phyloP scores from a whole-genome alignment of 225 moss, liverwort and hornwort genomes.

The Anthoceros angustus region DNA sequence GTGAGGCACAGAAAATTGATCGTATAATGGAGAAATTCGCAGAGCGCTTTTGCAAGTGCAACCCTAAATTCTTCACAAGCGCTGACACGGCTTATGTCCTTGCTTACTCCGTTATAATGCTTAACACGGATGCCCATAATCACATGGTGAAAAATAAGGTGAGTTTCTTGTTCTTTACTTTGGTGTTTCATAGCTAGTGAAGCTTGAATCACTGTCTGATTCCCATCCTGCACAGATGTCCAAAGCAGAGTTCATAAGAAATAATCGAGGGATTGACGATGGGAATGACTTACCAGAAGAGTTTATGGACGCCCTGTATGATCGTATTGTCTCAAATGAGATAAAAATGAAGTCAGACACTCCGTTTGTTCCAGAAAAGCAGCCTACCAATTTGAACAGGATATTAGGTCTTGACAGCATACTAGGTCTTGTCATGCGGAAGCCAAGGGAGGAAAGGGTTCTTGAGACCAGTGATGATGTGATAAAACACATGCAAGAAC shows the following conservation, averaged over 20 bases:
- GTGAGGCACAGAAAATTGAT: conserved; percentile 98
- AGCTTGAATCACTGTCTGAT: background rate
- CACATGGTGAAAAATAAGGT: conserved; percentile 95
- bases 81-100: conserved; percentile 98
- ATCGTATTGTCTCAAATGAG: conserved; percentile 86
- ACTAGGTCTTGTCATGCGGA: conserved; percentile 88
- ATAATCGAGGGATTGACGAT: conserved; percentile 98
- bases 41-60: conserved; percentile 90
- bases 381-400: conserved; percentile 73
- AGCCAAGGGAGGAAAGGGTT: conserved; percentile 75
- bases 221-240: conserved; percentile 60
- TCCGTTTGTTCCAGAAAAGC: conserved; percentile 56
- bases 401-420: conserved; percentile 87
- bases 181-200: background rate
- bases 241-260: conserved; percentile 90
- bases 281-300: conserved; percentile 93
- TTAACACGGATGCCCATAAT: conserved; percentile 98
- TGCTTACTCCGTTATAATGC: conserved; percentile 92
- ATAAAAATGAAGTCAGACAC: conserved; percentile 98
- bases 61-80: conserved; percentile 83
- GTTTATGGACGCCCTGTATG: conserved; percentile 78
- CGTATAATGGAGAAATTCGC: conserved; percentile 99
- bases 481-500: conserved; percentile 99
- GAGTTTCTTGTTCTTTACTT: conserved; percentile 7
- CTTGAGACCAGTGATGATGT: conserved; percentile 99